These are phyloP conservation scores for Coemansia guatemalensis DNA, from an alignment of 192 early-diverging fungal genomes.

Conservation along the genomic window DNA sequence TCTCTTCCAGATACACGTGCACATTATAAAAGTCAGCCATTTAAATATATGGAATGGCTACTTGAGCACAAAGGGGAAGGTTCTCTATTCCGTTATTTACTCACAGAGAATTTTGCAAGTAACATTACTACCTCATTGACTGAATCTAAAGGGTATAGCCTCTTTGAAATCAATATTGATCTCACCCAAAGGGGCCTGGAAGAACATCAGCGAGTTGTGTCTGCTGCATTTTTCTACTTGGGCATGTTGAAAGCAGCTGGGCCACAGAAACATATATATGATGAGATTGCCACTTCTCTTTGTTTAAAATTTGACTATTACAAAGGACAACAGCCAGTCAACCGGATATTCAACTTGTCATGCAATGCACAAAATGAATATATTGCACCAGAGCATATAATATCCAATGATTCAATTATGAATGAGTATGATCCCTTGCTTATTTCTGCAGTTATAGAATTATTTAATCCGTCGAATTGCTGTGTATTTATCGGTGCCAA, in stretches of 20 bases:
- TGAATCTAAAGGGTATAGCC: slow-evolving; percentile 1
- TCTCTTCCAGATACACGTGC: slow-evolving; percentile 73
- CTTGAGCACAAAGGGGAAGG: slow-evolving; percentile 82
- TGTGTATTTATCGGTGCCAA: too few species aligned
- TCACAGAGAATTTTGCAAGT: slow-evolving; percentile 81
- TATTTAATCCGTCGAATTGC: too few species aligned
- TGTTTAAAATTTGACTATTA: too few species aligned
- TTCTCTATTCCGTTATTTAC: slow-evolving; percentile 76
- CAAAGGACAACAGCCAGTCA: too few species aligned
- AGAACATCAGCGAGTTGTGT: slow-evolving; percentile 22
- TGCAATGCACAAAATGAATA: too few species aligned
- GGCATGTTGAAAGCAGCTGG: slow-evolving; percentile 12
- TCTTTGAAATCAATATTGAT: slow-evolving; percentile 13
- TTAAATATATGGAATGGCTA: slow-evolving; percentile 68
- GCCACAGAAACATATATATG: slow-evolving; percentile 10
- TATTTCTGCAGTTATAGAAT: too few species aligned
- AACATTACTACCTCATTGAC: not conserved
- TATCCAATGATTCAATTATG: too few species aligned
- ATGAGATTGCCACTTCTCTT: slow-evolving; percentile 25
- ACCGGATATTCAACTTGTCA: too few species aligned
- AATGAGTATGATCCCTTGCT: too few species aligned
- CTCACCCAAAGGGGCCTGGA: slow-evolving; percentile 19
- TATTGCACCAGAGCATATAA: too few species aligned
- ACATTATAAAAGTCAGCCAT: slow-evolving; percentile 55
- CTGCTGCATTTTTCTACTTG: slow-evolving; percentile 23